These are phyloP conservation scores for Exutisphaerella laricina DNA, from an alignment of 2,329 filamentous ascomycete genomes.

Conservation along the genomic window DNA sequence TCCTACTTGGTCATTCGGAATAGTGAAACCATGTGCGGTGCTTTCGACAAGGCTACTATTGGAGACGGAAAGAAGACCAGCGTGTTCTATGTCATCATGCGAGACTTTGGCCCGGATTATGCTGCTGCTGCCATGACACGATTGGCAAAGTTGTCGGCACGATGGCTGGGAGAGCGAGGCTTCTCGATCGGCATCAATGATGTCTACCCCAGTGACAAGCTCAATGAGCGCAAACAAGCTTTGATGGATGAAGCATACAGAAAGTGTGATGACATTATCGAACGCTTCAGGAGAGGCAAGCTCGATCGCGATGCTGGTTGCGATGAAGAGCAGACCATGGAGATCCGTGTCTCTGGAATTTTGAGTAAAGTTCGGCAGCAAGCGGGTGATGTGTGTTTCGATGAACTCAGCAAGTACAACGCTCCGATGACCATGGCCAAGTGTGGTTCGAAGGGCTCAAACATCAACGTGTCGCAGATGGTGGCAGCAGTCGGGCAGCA, in stretches of 20 bases:
- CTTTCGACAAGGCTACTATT: constrained; percentile 98
- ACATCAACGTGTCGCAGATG: constrained; percentile 99
- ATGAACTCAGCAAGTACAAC: constrained; percentile 84
- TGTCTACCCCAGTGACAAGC: constrained; percentile 71
- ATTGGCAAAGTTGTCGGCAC: constrained; percentile 80
- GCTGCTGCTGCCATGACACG: constrained; percentile 92
- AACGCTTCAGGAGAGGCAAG: constrained; percentile 70
- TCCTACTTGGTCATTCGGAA: constrained; percentile 90
- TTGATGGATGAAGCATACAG: constrained; percentile 74
- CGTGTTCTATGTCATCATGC: constrained; percentile 91
- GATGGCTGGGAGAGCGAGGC: constrained; percentile 81
- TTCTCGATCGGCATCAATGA: constrained; percentile 97
- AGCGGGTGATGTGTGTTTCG: constrained; percentile 85
- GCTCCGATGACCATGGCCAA: constrained; percentile 94
- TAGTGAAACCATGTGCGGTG: constrained; percentile 93
- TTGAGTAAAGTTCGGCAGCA: constrained; percentile 86
- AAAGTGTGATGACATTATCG: constrained; percentile 77
- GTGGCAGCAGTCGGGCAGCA: constrained; percentile 95
- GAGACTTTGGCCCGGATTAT: constrained; percentile 87
- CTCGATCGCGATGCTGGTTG: constrained; percentile 83
- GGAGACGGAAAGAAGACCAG: constrained; percentile 97
- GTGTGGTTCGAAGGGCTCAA: constrained; percentile 92
- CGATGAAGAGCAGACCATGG: constrained; percentile 84
- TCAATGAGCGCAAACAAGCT: constrained; percentile 66
- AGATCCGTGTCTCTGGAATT: constrained; percentile 84